These are phyloP conservation scores for Arthonia radiata DNA, from an alignment of 495 filamentous ascomycete species.

Conservation along the genomic window DNA sequence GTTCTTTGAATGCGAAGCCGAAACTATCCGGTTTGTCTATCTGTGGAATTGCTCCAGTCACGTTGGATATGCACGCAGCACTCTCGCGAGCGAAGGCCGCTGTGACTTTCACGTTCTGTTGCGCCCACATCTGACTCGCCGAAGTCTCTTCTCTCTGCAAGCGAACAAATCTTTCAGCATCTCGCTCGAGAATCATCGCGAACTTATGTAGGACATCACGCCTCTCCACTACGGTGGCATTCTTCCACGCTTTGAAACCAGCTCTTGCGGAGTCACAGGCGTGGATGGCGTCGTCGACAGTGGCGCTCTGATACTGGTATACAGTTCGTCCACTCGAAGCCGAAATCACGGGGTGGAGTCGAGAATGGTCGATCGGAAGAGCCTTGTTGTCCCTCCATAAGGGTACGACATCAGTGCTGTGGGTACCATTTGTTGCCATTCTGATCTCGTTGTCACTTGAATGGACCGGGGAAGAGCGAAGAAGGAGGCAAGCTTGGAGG, in stretches of 20 bases:
- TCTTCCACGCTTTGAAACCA: constrained; percentile 48
- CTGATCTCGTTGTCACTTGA: too few species aligned
- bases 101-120: constrained; percentile 6
- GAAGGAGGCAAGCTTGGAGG: too few species aligned
- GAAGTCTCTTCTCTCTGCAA: constrained; percentile 51
- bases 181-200: constrained; percentile 36
- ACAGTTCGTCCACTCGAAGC: constrained; percentile 3
- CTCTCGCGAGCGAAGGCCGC: constrained; percentile 9
- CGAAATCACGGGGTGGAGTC: too few species aligned
- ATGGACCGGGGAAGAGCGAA: too few species aligned
- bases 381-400: too few species aligned
- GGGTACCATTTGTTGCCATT: too few species aligned
- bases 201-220: constrained; percentile 49
- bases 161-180: constrained; percentile 34
- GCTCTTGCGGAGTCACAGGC: constrained; percentile 43
- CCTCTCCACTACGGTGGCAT: constrained; percentile 31
- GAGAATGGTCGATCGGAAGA: too few species aligned
- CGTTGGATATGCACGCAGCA: constrained; percentile 6
- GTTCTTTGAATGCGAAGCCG: constrained; percentile 11
- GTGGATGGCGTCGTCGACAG: constrained; percentile 30
- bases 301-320: constrained; percentile 21
- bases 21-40: constrained; percentile 11
- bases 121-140: constrained; percentile 22
- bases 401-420: too few species aligned
- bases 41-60: constrained; percentile 8